These are phyloP conservation scores for Pyrenochaeta sp. DNA, from an alignment of 2,329 filamentous ascomycete species.

Conservation along the genomic window DNA sequence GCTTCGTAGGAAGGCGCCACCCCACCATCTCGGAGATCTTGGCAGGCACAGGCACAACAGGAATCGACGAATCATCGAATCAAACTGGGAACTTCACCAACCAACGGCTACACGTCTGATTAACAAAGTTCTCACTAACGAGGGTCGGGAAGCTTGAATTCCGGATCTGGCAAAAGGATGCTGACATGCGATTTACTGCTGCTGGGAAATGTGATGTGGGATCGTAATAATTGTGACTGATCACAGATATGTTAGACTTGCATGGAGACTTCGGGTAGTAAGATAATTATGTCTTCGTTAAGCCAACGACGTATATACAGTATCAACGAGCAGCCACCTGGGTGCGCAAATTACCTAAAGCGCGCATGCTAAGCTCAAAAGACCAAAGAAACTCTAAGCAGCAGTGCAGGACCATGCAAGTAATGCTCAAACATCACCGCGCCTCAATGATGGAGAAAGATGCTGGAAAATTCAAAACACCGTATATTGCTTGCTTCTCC, in stretches of 20 bases:
- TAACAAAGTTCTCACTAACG: too few species aligned
- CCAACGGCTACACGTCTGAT: neutral
- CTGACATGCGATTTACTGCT: too few species aligned
- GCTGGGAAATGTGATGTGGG: too few species aligned
- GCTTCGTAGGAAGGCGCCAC: too few species aligned
- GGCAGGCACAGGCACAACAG: constrained; percentile 1
- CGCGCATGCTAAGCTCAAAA: constrained; percentile 5
- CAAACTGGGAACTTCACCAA: neutral
- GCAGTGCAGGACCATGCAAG: neutral
- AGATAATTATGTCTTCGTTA: neutral
- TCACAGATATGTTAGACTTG: neutral
- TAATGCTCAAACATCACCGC: neutral
- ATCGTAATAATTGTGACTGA: too few species aligned
- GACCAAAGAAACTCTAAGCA: neutral
- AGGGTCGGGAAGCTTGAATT: too few species aligned
- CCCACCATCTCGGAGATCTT: neutral
- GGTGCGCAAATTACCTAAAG: constrained; percentile 6
- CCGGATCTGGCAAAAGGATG: too few species aligned
- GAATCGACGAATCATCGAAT: neutral
- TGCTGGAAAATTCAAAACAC: constrained; percentile 1
- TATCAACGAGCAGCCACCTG: constrained; percentile 21
- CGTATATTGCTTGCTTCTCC: neutral
- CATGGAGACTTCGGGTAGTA: neutral
- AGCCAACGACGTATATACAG: constrained; percentile 14
- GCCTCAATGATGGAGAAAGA: neutral